phyloP scores from a whole-genome alignment of 78 protist species.

The Planoprotostelium fungivorum region DNA sequence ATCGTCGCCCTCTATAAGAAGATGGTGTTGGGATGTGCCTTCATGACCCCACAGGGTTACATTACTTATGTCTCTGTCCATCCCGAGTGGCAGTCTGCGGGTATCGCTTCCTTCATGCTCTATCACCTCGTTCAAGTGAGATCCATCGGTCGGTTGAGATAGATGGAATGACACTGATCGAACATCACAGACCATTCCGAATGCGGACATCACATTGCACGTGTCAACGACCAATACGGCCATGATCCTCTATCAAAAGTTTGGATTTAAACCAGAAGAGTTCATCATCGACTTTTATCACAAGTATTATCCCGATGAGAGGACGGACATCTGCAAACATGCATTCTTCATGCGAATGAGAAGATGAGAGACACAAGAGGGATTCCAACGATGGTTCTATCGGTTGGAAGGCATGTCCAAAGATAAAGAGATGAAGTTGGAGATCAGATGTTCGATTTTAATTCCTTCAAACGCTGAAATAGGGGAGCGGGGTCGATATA shows the following conservation, averaged over 20 bases:
- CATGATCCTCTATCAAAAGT: constrained; percentile 59
- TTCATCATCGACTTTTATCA: constrained; percentile 44
- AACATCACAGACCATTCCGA: constrained; percentile 5
- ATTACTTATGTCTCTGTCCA: constrained; percentile 38
- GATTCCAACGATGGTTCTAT: too few relatives aligned
- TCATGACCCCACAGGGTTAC: constrained; percentile 68
- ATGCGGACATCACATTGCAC: constrained; percentile 67
- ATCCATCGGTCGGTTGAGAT: background rate
- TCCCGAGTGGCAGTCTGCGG: constrained; percentile 60
- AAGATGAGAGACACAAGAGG: too few relatives aligned
- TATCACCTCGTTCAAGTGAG: constrained; percentile 43
- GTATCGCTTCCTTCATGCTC: constrained; percentile 61
- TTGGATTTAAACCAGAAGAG: constrained; percentile 75
- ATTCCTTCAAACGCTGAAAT: too few relatives aligned
- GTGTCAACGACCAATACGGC: constrained; percentile 67
- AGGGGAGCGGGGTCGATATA: too few relatives aligned
- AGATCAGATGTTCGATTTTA: too few relatives aligned
- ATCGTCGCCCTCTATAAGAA: constrained; percentile 31
- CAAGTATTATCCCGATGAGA: constrained; percentile 23
- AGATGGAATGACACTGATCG: background rate
- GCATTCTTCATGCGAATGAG: background rate
- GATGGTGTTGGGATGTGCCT: constrained; percentile 65
- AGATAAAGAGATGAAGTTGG: too few relatives aligned
- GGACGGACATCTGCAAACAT: background rate
- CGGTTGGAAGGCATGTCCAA: too few relatives aligned